A percentile compares a stretch with the other conserved stretches of the same genome.
phyloP scores from a whole-genome alignment of 2,329 filamentous ascomycete genomes.

The Didymella arachidicola region DNA sequence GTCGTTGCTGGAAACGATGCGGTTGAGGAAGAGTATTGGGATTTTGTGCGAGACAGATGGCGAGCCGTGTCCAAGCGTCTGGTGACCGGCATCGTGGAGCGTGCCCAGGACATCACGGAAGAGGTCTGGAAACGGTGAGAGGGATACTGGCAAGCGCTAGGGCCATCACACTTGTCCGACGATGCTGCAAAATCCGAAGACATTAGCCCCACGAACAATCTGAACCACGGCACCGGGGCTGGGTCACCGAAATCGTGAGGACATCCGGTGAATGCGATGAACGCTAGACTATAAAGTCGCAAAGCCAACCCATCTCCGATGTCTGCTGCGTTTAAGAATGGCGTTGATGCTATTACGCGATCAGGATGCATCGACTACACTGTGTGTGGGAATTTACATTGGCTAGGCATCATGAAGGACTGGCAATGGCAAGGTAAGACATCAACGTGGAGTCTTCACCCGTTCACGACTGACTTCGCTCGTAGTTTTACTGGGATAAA shows the following conservation, averaged over 20 bases:
- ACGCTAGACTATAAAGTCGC: conserved; percentile 4
- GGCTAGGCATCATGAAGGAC: conserved; percentile 74
- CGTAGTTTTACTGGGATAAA: conserved; percentile 9
- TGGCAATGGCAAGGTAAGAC: conserved; percentile 73
- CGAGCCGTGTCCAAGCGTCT: conserved; percentile 65
- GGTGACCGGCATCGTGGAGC: conserved; percentile 70
- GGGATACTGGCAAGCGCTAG: conserved; percentile 52
- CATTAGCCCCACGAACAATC: conserved; percentile 13
- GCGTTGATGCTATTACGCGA: conserved; percentile 41
- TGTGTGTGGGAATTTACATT: conserved; percentile 69
- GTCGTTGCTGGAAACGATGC: conserved; percentile 71
- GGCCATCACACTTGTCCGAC: conserved; percentile 11
- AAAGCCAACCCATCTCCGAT: conserved; percentile 34
- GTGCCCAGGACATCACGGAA: conserved; percentile 67
- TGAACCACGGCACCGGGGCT: conserved; percentile 19
- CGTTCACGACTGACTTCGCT: not conserved
- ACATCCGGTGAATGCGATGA: conserved; percentile 2
- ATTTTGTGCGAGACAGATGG: conserved; percentile 71
- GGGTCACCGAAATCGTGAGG: conserved; percentile 16
- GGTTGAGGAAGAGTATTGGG: conserved; percentile 64
- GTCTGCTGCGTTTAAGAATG: conserved; percentile 47
- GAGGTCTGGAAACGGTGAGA: conserved; percentile 74
- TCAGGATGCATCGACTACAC: conserved; percentile 67
- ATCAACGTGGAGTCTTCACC: not conserved
- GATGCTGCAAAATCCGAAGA: not conserved